A percentile compares a stretch with the other conserved stretches of the same genome.
phyloP scores from a whole-genome alignment of 371 early-diverging fungal species.

The Blakeslea trispora region DNA sequence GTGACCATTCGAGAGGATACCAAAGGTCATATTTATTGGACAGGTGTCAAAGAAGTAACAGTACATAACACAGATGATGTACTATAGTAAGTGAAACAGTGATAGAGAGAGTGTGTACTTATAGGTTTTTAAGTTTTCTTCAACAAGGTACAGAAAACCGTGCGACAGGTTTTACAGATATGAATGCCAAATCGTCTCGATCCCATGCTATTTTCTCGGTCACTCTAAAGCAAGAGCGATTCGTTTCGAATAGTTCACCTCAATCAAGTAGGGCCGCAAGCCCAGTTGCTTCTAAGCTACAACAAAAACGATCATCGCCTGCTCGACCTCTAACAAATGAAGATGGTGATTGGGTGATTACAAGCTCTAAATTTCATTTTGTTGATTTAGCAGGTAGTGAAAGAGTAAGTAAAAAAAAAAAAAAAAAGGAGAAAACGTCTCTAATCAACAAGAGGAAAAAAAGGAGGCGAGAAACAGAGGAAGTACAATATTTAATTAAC shows the following conservation, averaged over 20 bases:
- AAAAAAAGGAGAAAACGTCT: not conserved
- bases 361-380: constrained; percentile 95
- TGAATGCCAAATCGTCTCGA: constrained; percentile 96
- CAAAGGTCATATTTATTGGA: constrained; percentile 89
- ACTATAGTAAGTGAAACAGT: constrained; percentile 57
- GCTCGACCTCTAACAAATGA: constrained; percentile 16
- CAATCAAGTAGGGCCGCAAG: constrained; percentile 28
- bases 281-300: constrained; percentile 33
- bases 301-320: constrained; percentile 1
- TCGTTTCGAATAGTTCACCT: constrained; percentile 27
- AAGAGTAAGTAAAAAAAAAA: constrained; percentile 54
- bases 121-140: constrained; percentile 66
- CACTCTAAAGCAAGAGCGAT: constrained; percentile 75
- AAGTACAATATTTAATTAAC: not conserved
- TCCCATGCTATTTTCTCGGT: constrained; percentile 99
- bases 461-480: no score
- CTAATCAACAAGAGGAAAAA: no score
- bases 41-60: constrained; percentile 82
- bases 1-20: constrained; percentile 91
- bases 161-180: constrained; percentile 93
- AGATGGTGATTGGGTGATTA: constrained; percentile 56
- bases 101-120: no score
- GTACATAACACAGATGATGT: constrained; percentile 80
- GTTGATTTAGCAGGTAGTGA: constrained; percentile 99
- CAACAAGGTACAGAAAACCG: constrained; percentile 81